Evolutionary conservation across 192 early-diverging fungal genomes (phyloP).

Genomic region (Funneliformis mosseae): DNA sequence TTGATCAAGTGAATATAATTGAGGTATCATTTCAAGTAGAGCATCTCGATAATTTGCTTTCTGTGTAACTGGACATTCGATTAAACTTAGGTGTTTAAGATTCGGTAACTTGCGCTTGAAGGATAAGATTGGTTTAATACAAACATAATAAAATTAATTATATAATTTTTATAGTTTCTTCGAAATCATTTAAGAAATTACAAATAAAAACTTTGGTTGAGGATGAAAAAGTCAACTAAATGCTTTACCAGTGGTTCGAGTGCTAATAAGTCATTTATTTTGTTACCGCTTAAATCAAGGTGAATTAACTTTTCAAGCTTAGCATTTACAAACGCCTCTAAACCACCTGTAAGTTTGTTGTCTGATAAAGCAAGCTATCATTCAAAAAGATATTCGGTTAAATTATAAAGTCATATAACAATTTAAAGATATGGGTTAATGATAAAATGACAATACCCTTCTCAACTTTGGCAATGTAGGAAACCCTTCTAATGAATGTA

Average conservation of each 20-base stretch:
- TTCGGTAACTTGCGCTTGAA: constrained; percentile 37
- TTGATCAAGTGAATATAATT: constrained; percentile 46
- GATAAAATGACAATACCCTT: constrained; percentile 13
- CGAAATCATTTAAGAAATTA: background rate
- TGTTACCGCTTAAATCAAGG: constrained; percentile 47
- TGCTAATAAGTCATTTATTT: constrained; percentile 37
- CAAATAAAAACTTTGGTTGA: background rate
- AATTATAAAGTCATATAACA: background rate
- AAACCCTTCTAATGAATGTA: constrained; percentile 30
- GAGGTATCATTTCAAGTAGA: constrained; percentile 42
- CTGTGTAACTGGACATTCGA: constrained; percentile 38
- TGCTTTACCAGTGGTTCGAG: constrained; percentile 42
- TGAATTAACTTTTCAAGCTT: constrained; percentile 42
- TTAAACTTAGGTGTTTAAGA: constrained; percentile 41
- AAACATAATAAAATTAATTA: constrained; percentile 4
- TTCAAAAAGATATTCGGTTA: background rate
- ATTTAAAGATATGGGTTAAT: background rate
- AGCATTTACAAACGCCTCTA: constrained; percentile 45
- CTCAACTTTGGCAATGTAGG: constrained; percentile 32
- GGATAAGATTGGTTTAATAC: background rate
- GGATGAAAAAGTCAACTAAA: background rate
- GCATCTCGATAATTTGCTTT: constrained; percentile 41
- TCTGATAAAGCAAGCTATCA: constrained; percentile 44
- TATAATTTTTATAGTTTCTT: background rate
- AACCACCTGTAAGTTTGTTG: constrained; percentile 42